Conservation (phyloP, 2,329 filamentous ascomycete genomes). For the Beauveria varroae region DNA sequence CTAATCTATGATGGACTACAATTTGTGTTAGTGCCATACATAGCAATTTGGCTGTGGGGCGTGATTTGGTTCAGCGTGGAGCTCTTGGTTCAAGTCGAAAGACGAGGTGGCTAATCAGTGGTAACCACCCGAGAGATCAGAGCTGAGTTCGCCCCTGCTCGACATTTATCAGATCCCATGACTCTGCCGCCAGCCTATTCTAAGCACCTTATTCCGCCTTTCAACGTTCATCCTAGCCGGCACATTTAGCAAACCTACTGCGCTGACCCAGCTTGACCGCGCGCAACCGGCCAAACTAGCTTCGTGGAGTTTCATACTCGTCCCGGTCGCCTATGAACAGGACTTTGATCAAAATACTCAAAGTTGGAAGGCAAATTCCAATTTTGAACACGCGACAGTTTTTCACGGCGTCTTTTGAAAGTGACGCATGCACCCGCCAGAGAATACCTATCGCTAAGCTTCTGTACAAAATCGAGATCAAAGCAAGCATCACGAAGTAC, state of each 20-base stretch:
- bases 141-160: background rate
- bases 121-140: background rate
- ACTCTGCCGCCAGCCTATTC: background rate
- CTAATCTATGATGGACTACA: background rate
- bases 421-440: background rate
- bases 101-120: background rate
- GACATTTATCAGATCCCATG: background rate
- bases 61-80: background rate
- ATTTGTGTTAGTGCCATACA: background rate
- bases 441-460: background rate
- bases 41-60: constrained; percentile 6
- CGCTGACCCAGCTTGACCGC: background rate
- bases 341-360: background rate
- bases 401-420: background rate
- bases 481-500: background rate
- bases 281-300: background rate
- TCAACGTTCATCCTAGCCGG: background rate
- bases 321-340: background rate
- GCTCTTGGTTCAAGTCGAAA: background rate
- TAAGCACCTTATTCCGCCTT: background rate
- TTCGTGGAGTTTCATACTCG: background rate
- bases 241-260: background rate
- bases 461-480: background rate
- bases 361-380: background rate
- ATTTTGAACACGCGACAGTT: background rate